These are phyloP conservation scores for Dacryopinax primogenitus DNA, from an alignment of 768 basidiomycete genomes.

Conservation along the genomic window DNA sequence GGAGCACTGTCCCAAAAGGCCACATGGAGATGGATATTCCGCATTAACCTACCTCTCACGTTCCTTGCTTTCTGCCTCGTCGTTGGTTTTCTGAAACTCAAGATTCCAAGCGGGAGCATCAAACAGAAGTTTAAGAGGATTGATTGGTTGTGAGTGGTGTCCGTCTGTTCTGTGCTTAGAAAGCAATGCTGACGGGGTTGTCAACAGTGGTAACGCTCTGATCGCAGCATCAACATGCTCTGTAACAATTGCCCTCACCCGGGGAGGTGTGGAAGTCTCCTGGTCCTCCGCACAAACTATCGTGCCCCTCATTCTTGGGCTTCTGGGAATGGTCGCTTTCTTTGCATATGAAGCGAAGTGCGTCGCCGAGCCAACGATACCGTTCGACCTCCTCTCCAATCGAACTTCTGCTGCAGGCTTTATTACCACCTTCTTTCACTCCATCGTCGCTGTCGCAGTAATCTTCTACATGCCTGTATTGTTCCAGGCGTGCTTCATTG, in stretches of 20 bases:
- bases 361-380: conserved; percentile 18
- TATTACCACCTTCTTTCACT: conserved; percentile 21
- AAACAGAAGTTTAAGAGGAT: neutral
- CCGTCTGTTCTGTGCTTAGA: no score
- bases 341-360: conserved; percentile 2
- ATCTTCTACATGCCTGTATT: conserved; percentile 25
- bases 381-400: conserved; percentile 20
- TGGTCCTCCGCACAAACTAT: conserved; percentile 35
- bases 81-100: conserved; percentile 16
- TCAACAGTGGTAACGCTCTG: conserved; percentile 20
- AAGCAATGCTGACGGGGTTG: no score
- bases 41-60: conserved; percentile 15
- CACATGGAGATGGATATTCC: conserved; percentile 25
- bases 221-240: conserved; percentile 25
- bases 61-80: conserved; percentile 18
- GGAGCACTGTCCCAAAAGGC: conserved; percentile 18
- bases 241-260: conserved; percentile 32
- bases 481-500: conserved; percentile 24
- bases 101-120: conserved; percentile 16
- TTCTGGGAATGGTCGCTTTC: conserved; percentile 25
- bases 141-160: neutral
- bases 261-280: conserved; percentile 29
- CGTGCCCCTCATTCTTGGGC: conserved; percentile 32
- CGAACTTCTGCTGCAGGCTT: conserved; percentile 20
- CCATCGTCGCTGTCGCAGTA: conserved; percentile 6